These are phyloP conservation scores for Vittaforma corneae DNA, from an alignment of 371 early-diverging fungal genomes.

Conservation along the genomic window DNA sequence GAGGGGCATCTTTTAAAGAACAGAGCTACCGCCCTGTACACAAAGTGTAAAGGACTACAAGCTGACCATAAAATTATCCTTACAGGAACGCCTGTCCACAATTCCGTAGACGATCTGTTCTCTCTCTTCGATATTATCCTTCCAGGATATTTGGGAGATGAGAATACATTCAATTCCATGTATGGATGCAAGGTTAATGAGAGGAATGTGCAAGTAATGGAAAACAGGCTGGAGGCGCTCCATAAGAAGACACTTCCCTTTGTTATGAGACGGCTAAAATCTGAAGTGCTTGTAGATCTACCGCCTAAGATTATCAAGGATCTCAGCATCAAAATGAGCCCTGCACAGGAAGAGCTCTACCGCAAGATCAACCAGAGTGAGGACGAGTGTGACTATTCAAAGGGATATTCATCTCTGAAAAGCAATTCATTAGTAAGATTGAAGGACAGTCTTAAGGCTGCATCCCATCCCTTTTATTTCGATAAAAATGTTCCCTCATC, in stretches of 20 bases:
- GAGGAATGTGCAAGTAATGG: slow-evolving; percentile 45
- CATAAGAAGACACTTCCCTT: slow-evolving; percentile 92
- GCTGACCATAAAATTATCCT: slow-evolving; percentile 70
- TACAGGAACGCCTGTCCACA: slow-evolving; percentile 97
- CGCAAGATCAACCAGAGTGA: slow-evolving; percentile 61
- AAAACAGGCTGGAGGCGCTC: slow-evolving; percentile 67
- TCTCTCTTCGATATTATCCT: slow-evolving; percentile 76
- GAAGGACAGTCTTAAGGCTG: slow-evolving; percentile 30
- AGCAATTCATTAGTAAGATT: slow-evolving; percentile 14
- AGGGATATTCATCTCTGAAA: neutral
- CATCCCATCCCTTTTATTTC: slow-evolving; percentile 64
- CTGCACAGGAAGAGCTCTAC: slow-evolving; percentile 69
- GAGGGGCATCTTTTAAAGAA: slow-evolving; percentile 98
- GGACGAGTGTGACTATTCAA: neutral
- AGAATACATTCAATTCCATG: slow-evolving; percentile 43
- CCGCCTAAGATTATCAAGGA: slow-evolving; percentile 98
- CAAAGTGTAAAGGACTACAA: slow-evolving; percentile 70
- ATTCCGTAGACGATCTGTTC: slow-evolving; percentile 63
- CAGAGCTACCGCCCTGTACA: slow-evolving; percentile 77
- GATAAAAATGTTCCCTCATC: slow-evolving; percentile 55
- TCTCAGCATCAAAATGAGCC: slow-evolving; percentile 81
- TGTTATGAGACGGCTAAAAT: slow-evolving; percentile 84
- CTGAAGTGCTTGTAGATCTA: slow-evolving; percentile 87
- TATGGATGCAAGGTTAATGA: slow-evolving; percentile 64
- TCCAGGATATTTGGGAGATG: slow-evolving; percentile 68